Conservation (phyloP, 495 filamentous ascomycete genomes). For the Aspergillus conjunctus region DNA sequence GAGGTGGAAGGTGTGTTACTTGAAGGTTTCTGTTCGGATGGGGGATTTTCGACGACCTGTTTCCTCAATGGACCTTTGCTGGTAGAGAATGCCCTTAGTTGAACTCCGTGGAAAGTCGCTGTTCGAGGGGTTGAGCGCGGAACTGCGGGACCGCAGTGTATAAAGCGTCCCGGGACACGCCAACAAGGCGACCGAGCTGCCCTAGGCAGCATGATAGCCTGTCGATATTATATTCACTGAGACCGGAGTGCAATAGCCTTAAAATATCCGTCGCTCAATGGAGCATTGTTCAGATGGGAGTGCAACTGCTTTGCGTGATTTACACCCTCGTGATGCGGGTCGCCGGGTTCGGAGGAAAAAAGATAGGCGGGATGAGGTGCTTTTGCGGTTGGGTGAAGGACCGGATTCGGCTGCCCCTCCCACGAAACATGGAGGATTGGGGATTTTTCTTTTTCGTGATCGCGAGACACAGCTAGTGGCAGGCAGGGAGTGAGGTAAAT, state of each 20-base stretch:
- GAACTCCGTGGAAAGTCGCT: slow-evolving; percentile 26
- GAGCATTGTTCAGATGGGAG: slow-evolving; percentile 30
- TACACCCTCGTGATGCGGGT: slow-evolving; percentile 26
- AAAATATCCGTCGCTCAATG: slow-evolving; percentile 24
- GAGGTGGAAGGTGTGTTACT: slow-evolving; percentile 18
- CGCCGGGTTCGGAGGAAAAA: slow-evolving; percentile 48
- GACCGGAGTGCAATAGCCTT: not conserved
- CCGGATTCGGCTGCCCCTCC: slow-evolving; percentile 13
- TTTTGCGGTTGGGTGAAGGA: not conserved
- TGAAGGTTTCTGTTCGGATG: slow-evolving; percentile 20
- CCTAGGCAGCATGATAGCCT: slow-evolving; percentile 47
- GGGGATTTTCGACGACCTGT: slow-evolving; percentile 21
- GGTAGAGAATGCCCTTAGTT: slow-evolving; percentile 37
- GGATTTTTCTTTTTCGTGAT: not conserved
- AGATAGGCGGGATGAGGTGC: slow-evolving; percentile 10
- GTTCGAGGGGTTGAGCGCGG: slow-evolving; percentile 32
- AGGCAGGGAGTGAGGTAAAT: not conserved
- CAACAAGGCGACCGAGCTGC: slow-evolving; percentile 46
- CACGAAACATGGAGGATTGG: slow-evolving; percentile 17
- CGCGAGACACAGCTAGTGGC: not conserved
- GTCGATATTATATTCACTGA: slow-evolving; percentile 10
- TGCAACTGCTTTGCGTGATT: slow-evolving; percentile 1
- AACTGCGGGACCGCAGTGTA: slow-evolving; percentile 34
- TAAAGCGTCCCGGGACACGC: slow-evolving; percentile 38
- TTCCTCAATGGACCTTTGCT: slow-evolving; percentile 23